These are phyloP conservation scores for Symbiodinium pilosum DNA, from an alignment of 73 alveolate species.

Conservation along the genomic window DNA sequence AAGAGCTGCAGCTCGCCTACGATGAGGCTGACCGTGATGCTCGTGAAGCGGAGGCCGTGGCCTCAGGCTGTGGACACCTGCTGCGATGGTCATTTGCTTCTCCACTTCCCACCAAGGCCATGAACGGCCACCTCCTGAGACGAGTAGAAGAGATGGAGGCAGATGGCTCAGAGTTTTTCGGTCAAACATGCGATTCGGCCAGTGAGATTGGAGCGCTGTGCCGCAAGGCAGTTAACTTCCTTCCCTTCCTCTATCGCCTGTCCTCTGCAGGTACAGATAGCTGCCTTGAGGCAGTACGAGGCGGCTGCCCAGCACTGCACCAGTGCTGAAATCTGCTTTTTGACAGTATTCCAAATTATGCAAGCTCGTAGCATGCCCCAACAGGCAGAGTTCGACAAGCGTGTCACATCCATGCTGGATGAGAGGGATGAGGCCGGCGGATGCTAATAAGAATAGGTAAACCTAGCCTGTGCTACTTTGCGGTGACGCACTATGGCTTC, in stretches of 20 bases:
- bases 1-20: constrained; percentile 50
- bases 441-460: too few species aligned
- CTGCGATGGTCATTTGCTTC: too few species aligned
- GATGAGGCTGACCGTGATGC: constrained; percentile 87
- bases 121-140: constrained; percentile 73
- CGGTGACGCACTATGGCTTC: too few species aligned
- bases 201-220: too few species aligned
- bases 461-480: too few species aligned
- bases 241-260: too few species aligned
- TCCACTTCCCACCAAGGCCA: constrained; percentile 18
- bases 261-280: constrained; percentile 68
- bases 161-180: neutral
- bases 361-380: constrained; percentile 24
- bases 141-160: constrained; percentile 94
- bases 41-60: constrained; percentile 8
- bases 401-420: constrained; percentile 83
- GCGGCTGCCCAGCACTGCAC: too few species aligned
- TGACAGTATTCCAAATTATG: neutral
- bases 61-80: neutral
- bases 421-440: constrained; percentile 73
- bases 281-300: constrained; percentile 77
- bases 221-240: too few species aligned
- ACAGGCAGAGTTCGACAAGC: constrained; percentile 54
- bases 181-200: neutral
- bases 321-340: neutral